Base-by-base conservation (phyloP, 208 protist genomes). In the Strigomonas oncopelti region DNA sequence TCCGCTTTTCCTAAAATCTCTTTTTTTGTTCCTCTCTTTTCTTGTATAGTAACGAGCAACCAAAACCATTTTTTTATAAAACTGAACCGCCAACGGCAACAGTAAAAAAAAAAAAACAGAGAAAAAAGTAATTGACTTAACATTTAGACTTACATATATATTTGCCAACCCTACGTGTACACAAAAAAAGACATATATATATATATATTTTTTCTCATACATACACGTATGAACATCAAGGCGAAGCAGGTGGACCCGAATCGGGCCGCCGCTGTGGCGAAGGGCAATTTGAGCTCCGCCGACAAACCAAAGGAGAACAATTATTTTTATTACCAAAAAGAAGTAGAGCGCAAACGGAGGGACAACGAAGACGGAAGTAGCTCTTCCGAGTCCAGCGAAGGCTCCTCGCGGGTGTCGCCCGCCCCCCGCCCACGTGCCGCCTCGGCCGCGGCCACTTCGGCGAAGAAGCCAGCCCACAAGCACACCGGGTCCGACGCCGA, bases 161-260 rank as follows among this genome's bases (percentile, higher is more conserved):
- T 28, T n/a, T 27, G 4, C 51, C 51, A 55, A 8, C 14, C 18
- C n/a, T 51, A 51, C 18, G 13, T 51, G 11, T 58, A 29, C 27
- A 14, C 24, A n/a, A 60, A 22, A 8, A 60, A 36, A 38, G 34
- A 38, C 9, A 38, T 38, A 38, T 3, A 62, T 62, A 46, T 20
- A 20, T n/a, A 20, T 20, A 20, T 48, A 20, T 48, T n/a, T 20
- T 48, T 48, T 48, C 18, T 48, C 42, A 20, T 9, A 4, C 42
- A 48, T 20, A n/a, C 16, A 48, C 14, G 8, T 0, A 94, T 94
- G 88, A 70, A 80, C 27, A 91, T 94, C 63, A 95, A 95, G 58
- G 79, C 90, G 25, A 92, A 87, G 58, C 73, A 52, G 3, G 80
- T 95, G 28, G 78, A 89, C 54, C 80, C 85, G 5, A 60, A 74